Evolutionary conservation across 2,329 filamentous ascomycete species (phyloP), one percentile per base, ranked within the genome.

Genomic region (Drechslera avenae): DNA sequence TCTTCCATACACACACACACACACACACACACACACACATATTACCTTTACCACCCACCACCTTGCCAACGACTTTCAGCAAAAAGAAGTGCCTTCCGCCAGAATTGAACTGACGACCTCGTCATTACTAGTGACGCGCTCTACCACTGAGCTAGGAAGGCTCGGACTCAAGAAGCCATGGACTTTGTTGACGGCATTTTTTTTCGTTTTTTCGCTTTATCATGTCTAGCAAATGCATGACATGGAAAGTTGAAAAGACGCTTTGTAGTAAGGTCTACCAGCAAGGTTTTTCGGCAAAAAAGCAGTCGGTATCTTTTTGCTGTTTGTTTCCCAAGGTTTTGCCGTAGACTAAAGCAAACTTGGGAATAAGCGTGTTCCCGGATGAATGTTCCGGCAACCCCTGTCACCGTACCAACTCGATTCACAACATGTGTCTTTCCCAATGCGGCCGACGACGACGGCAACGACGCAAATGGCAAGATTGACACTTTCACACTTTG

Each of bases 61-160:
- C 26, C 26, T 10, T 23, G 19, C 16, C 28, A 16, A 13, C 16
- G 16, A 39, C 10, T 16, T 3, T 2, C n/a, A n/a, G 7, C 42
- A 47, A 51, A 51, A 48, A 42, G 9, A 37, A 3, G 5, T 52
- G 49, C 49, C 49, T 51, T 42, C 49, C 37, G 37, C 49, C 49
- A 51, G 49, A 51, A 51, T 51, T 51, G 43, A 51, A 51, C 49
- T 51, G 49, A 42, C 49, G 49, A 47, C 49, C 49, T 51, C 49
- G 49, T 51, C 49, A 51, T 50, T 50, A 51, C 49, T 51, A 51
- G 46, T 49, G 46, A 49, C 48, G 48, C 48, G 48, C 49, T 52
- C 49, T 52, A 48, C 49, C 49, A 52, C 49, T 52, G 49, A 52
- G 49, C 49, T 52, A 52, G 39, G 44, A 48, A 52, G 49, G 49